Percentiles rank a stretch among this genome's conserved stretches.
phyloP scores from a whole-genome alignment of 176 grass and related monocot genomes.

The Carex scoparia region DNA sequence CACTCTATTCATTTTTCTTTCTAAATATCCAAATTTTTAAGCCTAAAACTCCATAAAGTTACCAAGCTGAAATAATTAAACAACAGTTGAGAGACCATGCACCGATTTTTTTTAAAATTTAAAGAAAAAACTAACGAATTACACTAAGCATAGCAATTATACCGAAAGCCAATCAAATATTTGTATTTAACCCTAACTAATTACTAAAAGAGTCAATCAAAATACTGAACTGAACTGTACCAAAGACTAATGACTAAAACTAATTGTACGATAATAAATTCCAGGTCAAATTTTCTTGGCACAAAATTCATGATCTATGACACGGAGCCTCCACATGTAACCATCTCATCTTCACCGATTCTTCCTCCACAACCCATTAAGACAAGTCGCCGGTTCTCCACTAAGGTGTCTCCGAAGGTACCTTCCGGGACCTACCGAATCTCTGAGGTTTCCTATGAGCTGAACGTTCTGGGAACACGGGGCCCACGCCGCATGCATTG shows the following conservation, averaged over 20 bases:
- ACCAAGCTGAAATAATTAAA: too few relatives aligned
- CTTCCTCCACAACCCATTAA: constrained; percentile 10
- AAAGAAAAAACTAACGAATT: too few relatives aligned
- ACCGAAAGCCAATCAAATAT: too few relatives aligned
- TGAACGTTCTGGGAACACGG: constrained; percentile 77
- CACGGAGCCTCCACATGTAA: constrained; percentile 49
- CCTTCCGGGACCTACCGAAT: constrained; percentile 45
- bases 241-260: background rate
- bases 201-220: too few relatives aligned
- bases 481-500: constrained; percentile 86
- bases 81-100: too few relatives aligned
- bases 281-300: constrained; percentile 87
- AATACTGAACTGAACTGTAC: background rate
- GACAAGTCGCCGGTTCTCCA: constrained; percentile 52
- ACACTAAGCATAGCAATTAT: too few relatives aligned
- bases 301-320: constrained; percentile 85
- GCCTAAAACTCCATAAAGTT: too few relatives aligned
- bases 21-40: too few relatives aligned
- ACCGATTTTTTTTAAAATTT: too few relatives aligned
- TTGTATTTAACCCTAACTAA: too few relatives aligned
- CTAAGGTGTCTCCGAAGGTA: constrained; percentile 71
- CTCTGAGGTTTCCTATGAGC: constrained; percentile 66
- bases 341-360: constrained; percentile 25
- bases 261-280: background rate
- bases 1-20: too few relatives aligned